Evolutionary conservation across 169 alveolate genomes (phyloP).

Genomic region (Theileria equi): DNA sequence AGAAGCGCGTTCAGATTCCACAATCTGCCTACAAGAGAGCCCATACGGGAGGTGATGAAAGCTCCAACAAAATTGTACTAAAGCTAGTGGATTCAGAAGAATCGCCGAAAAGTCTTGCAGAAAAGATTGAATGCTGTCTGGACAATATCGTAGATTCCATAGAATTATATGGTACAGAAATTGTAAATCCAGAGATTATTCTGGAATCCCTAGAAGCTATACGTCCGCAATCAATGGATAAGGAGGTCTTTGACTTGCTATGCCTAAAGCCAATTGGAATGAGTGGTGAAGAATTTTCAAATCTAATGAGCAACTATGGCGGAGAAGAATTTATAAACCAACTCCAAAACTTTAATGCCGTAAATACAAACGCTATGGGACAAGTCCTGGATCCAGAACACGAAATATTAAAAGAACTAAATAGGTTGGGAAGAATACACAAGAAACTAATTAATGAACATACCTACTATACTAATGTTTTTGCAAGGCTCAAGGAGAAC

Average conservation of each 20-base stretch:
- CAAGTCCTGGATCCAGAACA: constrained; percentile 54
- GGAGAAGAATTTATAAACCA: background rate
- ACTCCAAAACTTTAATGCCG: constrained; percentile 28
- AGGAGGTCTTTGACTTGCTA: constrained; percentile 28
- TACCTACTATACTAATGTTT: constrained; percentile 27
- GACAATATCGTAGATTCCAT: constrained; percentile 16
- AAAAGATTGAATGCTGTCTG: constrained; percentile 21
- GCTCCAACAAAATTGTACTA: constrained; percentile 23
- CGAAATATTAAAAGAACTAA: constrained; percentile 36
- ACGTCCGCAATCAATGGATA: constrained; percentile 34
- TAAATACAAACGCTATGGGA: constrained; percentile 61
- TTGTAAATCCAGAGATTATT: constrained; percentile 14
- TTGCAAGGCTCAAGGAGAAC: constrained; percentile 46
- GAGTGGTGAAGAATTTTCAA: constrained; percentile 35
- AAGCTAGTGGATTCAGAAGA: constrained; percentile 32
- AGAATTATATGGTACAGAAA: constrained; percentile 21
- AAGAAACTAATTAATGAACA: constrained; percentile 47
- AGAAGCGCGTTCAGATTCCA: constrained; percentile 45
- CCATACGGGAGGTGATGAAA: background rate
- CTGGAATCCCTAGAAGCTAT: constrained; percentile 22
- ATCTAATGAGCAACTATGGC: constrained; percentile 4
- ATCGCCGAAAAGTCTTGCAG: constrained; percentile 18
- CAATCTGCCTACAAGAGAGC: constrained; percentile 35
- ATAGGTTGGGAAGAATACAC: constrained; percentile 29
- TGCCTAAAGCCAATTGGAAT: constrained; percentile 60